Conservation (phyloP, 176 grass and related monocot species). For the Alopecurus myosuroides region DNA sequence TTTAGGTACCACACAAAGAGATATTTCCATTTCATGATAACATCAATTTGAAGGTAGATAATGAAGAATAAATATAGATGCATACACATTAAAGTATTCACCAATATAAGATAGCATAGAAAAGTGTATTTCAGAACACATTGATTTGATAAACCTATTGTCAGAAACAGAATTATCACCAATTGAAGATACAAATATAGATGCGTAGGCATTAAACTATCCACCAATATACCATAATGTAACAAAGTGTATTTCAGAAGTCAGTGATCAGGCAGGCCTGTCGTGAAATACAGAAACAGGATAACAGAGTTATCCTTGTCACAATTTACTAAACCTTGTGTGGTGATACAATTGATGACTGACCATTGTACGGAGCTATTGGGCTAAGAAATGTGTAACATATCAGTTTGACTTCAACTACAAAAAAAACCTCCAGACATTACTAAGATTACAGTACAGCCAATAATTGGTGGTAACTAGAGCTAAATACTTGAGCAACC, state of each 20-base stretch:
- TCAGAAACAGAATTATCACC: conserved; percentile 2
- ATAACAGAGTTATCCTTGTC: conserved; percentile 17
- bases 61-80: not conserved
- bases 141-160: not conserved
- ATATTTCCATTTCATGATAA: not conserved
- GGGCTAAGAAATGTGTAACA: not conserved
- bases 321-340: not conserved
- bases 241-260: not conserved
- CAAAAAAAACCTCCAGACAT: not conserved
- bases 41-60: not conserved
- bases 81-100: not conserved
- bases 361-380: not conserved
- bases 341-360: conserved; percentile 5
- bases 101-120: not conserved
- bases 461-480: conserved; percentile 20
- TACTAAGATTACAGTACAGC: conserved; percentile 7
- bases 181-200: not conserved
- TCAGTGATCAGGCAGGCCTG: not conserved
- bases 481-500: conserved; percentile 14
- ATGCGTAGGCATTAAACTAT: not conserved
- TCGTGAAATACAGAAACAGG: conserved; percentile 8
- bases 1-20: not conserved
- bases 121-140: not conserved
- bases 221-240: not conserved
- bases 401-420: not conserved